Conservation (phyloP, 495 filamentous ascomycete species). For the Letharia lupina region DNA sequence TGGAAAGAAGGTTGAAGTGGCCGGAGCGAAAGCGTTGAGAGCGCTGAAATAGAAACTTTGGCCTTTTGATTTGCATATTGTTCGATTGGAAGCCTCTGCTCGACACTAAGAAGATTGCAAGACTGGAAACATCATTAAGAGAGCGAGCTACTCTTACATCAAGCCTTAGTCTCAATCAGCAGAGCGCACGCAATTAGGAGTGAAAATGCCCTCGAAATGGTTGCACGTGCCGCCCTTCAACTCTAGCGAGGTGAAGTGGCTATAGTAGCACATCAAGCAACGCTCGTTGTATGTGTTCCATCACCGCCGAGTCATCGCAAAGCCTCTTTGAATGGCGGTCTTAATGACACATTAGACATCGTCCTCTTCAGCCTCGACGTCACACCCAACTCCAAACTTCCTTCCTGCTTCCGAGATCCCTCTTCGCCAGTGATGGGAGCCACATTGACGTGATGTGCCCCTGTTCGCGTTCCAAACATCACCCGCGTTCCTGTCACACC, state of each 20-base stretch:
- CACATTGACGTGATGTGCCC: background rate
- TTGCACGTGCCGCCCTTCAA: background rate
- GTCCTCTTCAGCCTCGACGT: slow-evolving; percentile 10
- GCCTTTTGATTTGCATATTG: background rate
- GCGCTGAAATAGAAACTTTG: background rate
- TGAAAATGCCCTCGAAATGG: too few species aligned
- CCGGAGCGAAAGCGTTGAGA: background rate
- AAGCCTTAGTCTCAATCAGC: too few species aligned
- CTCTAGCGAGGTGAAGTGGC: background rate
- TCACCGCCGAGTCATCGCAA: background rate
- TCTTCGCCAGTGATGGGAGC: background rate
- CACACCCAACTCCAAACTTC: slow-evolving; percentile 1
- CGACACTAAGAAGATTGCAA: background rate
- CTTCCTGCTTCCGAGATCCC: background rate
- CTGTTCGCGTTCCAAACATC: background rate
- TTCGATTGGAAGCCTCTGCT: background rate
- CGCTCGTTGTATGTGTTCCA: background rate
- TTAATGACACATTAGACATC: slow-evolving; percentile 15
- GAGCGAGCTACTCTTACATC: background rate
- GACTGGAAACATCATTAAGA: background rate
- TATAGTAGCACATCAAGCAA: background rate
- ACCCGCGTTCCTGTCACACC: background rate
- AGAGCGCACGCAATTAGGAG: too few species aligned
- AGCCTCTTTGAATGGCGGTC: slow-evolving; percentile 10
- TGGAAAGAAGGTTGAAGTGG: background rate